phyloP scores from a whole-genome alignment of 2,329 filamentous ascomycete genomes.

The Aspergillus puulaauensis region DNA sequence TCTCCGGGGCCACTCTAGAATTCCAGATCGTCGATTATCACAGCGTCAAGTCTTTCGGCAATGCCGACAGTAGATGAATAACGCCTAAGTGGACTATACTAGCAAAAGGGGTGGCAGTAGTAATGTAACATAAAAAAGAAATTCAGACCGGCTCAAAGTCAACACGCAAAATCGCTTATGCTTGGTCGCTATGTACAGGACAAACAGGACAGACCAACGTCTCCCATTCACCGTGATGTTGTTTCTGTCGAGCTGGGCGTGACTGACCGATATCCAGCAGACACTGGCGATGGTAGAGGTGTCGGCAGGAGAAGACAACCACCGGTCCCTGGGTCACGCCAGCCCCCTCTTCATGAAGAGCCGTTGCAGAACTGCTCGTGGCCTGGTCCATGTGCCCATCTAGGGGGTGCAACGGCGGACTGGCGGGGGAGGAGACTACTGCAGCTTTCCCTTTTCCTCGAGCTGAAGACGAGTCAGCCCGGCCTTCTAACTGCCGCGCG shows the following conservation, averaged over 20 bases:
- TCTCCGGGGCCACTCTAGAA: neutral
- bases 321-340: conserved; percentile 26
- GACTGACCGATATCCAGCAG: conserved; percentile 31
- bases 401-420: conserved; percentile 16
- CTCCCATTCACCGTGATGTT: conserved; percentile 23
- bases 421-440: conserved; percentile 20
- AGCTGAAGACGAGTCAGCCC: conserved; percentile 26
- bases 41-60: neutral
- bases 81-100: conserved; percentile 2
- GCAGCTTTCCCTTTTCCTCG: conserved; percentile 42
- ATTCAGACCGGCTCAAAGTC: neutral
- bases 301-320: conserved; percentile 50
- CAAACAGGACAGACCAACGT: conserved; percentile 28
- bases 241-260: conserved; percentile 10
- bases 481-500: conserved; percentile 28
- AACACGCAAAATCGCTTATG: conserved; percentile 17
- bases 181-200: conserved; percentile 38
- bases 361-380: conserved; percentile 7
- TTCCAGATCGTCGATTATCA: no score
- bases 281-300: conserved; percentile 50
- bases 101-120: neutral
- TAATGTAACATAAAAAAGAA: conserved; percentile 4
- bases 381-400: conserved; percentile 17
- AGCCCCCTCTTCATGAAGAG: conserved; percentile 4
- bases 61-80: neutral